Base-by-base conservation (phyloP, 192 early-diverging fungal species). In the Gigaspora rosea region DNA sequence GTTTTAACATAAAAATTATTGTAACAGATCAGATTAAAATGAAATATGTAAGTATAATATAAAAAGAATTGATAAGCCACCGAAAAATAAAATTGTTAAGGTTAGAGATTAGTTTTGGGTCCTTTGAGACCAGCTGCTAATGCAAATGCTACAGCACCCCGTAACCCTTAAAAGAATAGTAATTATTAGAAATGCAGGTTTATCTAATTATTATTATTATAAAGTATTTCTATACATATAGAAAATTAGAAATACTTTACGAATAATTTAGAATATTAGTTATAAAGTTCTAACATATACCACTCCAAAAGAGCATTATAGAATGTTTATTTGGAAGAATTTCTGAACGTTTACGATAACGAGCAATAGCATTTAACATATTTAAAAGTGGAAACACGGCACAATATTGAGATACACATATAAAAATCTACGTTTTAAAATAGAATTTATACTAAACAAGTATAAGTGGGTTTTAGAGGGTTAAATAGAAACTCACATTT, bases 81-180 rank as follows among this genome's bases (percentile, higher is more conserved):
- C n/a, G n/a, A n/a, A n/a, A n/a, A n/a, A n/a, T n/a, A n/a, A n/a
- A n/a, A n/a, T n/a, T n/a, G n/a, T n/a, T n/a, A n/a, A n/a, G n/a
- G n/a, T n/a, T n/a, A n/a, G n/a, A n/a, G n/a, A n/a, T n/a, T n/a
- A n/a, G n/a, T n/a, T n/a, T 84, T 88, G 36, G 90, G 83, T 18
- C 89, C 92, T 2, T 85, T 85, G 4, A 97, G 84, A 78, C 95
- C 91, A 76, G 92, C 94, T 10, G 95, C 92, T 41, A 99, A 86
- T 0, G 97, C 97, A 83, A 98, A 97, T 0, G 97, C 96, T 10
- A 99, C 96, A 7, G 97, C 96, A 8, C 97, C 97, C 49, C 97
- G 93, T 3, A 99, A 85, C 36, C 83, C 83, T 51, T 20, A 4
- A 27, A 27, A 27, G 6, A 61, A 22, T 15, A 5, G 8, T 32